These are phyloP conservation scores for Rhododendron kiyosumense DNA, from an alignment of 148 eudicot genomes.

Conservation along the genomic window DNA sequence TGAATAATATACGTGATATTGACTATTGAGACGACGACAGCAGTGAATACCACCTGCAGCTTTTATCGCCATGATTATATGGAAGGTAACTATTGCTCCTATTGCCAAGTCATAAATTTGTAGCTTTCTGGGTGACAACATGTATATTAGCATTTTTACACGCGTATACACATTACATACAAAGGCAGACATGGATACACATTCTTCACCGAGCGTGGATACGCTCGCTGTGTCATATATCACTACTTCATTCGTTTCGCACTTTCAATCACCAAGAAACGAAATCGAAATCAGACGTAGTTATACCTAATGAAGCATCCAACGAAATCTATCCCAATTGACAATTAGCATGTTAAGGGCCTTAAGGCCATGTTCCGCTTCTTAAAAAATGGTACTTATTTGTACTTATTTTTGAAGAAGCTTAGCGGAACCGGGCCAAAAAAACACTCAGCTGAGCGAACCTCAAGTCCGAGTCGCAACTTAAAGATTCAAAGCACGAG, in stretches of 20 bases:
- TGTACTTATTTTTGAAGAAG: too few species aligned
- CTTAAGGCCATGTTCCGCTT: neutral
- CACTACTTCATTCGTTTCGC: neutral
- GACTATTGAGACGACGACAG: neutral
- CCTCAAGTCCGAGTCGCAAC: neutral
- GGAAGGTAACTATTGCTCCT: neutral
- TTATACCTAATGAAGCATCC: neutral
- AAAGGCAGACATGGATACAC: neutral
- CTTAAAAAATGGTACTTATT: too few species aligned
- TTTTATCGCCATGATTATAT: neutral
- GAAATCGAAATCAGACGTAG: neutral
- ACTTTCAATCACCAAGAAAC: neutral
- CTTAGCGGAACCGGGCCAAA: too few species aligned
- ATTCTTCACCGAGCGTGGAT: neutral
- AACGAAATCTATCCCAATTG: neutral
- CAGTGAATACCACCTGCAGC: neutral
- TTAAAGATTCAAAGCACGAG: neutral
- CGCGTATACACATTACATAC: neutral
- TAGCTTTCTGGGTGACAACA: neutral
- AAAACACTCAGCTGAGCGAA: neutral
- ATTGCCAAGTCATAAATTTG: neutral
- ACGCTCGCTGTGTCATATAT: neutral
- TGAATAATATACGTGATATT: neutral
- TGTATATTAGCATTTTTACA: neutral
- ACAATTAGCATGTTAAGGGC: neutral